phyloP scores from a whole-genome alignment of 306 rosid species.

The Medicago lupulina region DNA sequence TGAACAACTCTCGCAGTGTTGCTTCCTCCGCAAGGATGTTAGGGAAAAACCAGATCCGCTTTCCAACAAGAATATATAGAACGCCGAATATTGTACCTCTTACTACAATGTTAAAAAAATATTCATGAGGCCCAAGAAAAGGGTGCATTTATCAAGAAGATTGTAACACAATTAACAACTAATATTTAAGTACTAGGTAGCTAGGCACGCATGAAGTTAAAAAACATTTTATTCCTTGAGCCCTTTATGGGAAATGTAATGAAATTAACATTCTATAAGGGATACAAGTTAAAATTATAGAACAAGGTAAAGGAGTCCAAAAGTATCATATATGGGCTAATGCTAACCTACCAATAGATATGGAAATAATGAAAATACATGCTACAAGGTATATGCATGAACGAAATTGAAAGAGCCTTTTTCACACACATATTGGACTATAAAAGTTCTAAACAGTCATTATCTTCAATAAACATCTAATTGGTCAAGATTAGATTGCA shows the following conservation, averaged over 20 bases:
- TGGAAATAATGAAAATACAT: neutral
- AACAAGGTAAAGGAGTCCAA: neutral
- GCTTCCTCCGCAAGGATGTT: slow-evolving; percentile 98
- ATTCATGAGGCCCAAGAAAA: slow-evolving; percentile 34
- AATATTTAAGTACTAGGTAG: neutral
- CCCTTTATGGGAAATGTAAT: slow-evolving; percentile 6
- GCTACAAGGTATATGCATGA: neutral
- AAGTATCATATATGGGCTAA: neutral
- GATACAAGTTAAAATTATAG: neutral
- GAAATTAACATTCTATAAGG: slow-evolving; percentile 18
- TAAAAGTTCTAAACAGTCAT: neutral
- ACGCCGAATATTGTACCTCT: slow-evolving; percentile 80
- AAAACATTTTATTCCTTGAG: neutral
- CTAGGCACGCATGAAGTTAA: slow-evolving; percentile 6
- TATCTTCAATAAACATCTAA: slow-evolving; percentile 10
- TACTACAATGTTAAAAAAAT: slow-evolving; percentile 59
- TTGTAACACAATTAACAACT: slow-evolving; percentile 14
- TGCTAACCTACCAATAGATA: neutral
- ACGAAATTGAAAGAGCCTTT: neutral
- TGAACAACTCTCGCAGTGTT: slow-evolving; percentile 87
- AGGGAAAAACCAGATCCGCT: slow-evolving; percentile 94
- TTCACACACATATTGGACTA: no score
- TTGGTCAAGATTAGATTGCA: neutral
- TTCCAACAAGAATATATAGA: slow-evolving; percentile 74
- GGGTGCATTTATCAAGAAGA: slow-evolving; percentile 14